Evolutionary conservation across 1,284 basidiomycete species (phyloP).

Genomic region (Rhodotorula sp.): DNA sequence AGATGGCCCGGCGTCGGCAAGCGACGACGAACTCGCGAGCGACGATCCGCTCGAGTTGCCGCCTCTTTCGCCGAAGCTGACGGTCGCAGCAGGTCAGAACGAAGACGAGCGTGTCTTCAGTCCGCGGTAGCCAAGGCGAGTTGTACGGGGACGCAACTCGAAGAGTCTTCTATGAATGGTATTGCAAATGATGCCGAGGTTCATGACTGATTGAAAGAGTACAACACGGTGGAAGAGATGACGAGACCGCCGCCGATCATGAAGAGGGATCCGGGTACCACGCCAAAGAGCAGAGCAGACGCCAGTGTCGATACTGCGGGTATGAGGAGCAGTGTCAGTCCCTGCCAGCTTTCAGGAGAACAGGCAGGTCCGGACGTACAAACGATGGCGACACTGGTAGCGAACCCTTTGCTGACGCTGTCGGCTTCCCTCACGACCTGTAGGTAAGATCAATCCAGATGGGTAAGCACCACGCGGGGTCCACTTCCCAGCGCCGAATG

Average conservation of each 20-base stretch:
- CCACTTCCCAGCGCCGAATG: too few species aligned
- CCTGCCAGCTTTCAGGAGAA: background rate
- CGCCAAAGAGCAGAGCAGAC: slow-evolving; percentile 26
- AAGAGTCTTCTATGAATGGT: background rate
- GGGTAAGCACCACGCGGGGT: background rate
- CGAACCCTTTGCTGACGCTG: slow-evolving; percentile 44
- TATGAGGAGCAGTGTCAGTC: background rate
- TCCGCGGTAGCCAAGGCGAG: background rate
- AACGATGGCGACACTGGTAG: slow-evolving; percentile 43
- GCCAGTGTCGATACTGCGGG: slow-evolving; percentile 38
- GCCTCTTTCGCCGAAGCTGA: slow-evolving; percentile 6
- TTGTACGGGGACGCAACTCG: background rate
- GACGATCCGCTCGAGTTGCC: slow-evolving; percentile 15
- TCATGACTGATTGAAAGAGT: slow-evolving; percentile 21
- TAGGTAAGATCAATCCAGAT: background rate
- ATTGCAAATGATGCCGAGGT: background rate
- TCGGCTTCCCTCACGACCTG: slow-evolving; percentile 41
- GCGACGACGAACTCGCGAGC: slow-evolving; percentile 14
- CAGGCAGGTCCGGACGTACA: slow-evolving; percentile 20
- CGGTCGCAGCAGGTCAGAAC: background rate
- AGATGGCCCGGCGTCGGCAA: background rate
- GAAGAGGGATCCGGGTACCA: slow-evolving; percentile 34
- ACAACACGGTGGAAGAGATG: slow-evolving; percentile 39
- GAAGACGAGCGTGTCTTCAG: background rate
- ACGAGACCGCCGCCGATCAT: slow-evolving; percentile 37